Conservation (phyloP, 2,329 filamentous ascomycete genomes). For the Trichoderma pleuroti region DNA sequence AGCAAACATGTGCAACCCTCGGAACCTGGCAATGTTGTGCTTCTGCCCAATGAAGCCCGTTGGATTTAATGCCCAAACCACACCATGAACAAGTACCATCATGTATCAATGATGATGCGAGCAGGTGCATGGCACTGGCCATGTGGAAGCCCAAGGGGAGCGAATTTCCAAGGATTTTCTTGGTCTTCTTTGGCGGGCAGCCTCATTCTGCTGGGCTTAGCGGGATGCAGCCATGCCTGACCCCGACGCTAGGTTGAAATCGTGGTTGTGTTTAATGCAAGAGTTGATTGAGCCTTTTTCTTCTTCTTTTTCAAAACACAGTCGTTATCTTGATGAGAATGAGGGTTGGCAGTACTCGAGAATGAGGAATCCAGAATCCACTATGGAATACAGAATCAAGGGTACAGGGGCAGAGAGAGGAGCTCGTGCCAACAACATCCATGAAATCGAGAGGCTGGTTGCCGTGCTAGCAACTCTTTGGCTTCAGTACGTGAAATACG, state of each 20-base stretch:
- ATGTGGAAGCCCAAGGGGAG: background rate
- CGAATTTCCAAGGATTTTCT: background rate
- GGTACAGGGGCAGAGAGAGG: background rate
- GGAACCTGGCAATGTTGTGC: background rate
- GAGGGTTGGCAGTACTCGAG: background rate
- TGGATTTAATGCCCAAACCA: background rate
- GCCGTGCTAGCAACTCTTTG: background rate
- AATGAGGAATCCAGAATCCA: background rate
- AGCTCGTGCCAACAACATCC: background rate
- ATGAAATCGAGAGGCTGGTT: background rate
- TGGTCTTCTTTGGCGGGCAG: background rate
- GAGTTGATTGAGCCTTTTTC: background rate
- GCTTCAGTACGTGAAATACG: background rate
- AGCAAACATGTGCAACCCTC: background rate
- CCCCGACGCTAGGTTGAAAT: constrained; percentile 4
- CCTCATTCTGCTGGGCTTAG: background rate
- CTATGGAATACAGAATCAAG: background rate
- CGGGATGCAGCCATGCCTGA: constrained; percentile 19
- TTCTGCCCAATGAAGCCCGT: background rate
- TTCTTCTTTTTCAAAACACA: background rate
- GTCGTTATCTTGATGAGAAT: background rate
- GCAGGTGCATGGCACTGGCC: background rate
- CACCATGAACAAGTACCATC: no score
- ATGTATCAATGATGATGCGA: background rate
- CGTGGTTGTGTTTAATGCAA: no score